phyloP scores from a whole-genome alignment of 352 stramenopile genomes.

The Pythium aquatile region DNA sequence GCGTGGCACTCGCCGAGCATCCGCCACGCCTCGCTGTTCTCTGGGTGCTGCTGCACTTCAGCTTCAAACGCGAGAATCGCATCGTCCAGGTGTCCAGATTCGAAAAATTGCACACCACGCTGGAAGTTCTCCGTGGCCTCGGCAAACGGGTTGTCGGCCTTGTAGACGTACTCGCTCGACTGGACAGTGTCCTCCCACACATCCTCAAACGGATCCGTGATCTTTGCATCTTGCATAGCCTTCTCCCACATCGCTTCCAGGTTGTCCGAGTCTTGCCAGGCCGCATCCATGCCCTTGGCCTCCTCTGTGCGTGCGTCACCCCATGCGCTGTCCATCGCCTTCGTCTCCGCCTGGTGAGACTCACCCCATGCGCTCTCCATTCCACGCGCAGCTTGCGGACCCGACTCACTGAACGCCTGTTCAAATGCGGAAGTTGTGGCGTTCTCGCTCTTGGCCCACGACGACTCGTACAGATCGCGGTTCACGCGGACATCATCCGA shows the following conservation, averaged over 20 bases:
- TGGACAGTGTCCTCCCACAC: constrained; percentile 55
- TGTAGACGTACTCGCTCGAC: constrained; percentile 68
- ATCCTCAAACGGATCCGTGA: constrained; percentile 78
- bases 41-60: constrained; percentile 90
- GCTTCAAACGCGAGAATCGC: constrained; percentile 95
- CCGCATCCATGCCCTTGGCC: constrained; percentile 57
- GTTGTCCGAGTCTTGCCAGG: constrained; percentile 58
- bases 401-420: constrained; percentile 40
- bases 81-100: constrained; percentile 88
- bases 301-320: constrained; percentile 40
- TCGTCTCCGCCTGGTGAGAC: constrained; percentile 25
- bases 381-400: constrained; percentile 23
- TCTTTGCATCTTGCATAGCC: constrained; percentile 39
- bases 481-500: constrained; percentile 54
- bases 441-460: constrained; percentile 44
- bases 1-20: constrained; percentile 95
- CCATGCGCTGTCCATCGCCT: constrained; percentile 49
- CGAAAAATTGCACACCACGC: constrained; percentile 80
- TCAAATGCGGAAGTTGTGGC: constrained; percentile 39
- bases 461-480: constrained; percentile 57
- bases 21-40: constrained; percentile 94
- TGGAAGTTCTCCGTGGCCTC: constrained; percentile 71
- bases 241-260: constrained; percentile 36
- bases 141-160: constrained; percentile 72
- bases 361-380: constrained; percentile 52